These are phyloP conservation scores for Rhynchosporium agropyri DNA, from an alignment of 2,329 filamentous ascomycete genomes.

Conservation along the genomic window DNA sequence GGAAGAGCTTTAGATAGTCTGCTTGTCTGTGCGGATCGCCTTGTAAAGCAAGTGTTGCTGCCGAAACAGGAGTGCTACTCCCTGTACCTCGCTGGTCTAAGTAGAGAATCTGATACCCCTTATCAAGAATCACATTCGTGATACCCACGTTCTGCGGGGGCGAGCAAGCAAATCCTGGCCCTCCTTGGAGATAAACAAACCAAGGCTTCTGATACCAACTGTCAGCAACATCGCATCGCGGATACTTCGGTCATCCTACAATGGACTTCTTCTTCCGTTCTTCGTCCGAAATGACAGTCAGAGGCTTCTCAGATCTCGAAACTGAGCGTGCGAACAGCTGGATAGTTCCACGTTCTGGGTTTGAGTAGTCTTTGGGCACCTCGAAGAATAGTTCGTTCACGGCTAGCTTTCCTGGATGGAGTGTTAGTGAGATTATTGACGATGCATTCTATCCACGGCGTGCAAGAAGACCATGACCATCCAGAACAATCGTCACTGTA, in stretches of 20 bases:
- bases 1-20: slow-evolving; percentile 79
- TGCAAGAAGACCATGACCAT: too few species aligned
- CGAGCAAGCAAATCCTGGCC: slow-evolving; percentile 77
- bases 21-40: slow-evolving; percentile 70
- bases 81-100: slow-evolving; percentile 94
- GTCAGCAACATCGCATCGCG: not conserved
- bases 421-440: slow-evolving; percentile 8
- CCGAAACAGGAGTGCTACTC: slow-evolving; percentile 77
- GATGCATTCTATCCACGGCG: too few species aligned
- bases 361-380: slow-evolving; percentile 80
- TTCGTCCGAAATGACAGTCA: slow-evolving; percentile 44
- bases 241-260: too few species aligned
- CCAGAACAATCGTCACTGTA: too few species aligned
- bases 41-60: slow-evolving; percentile 67
- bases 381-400: slow-evolving; percentile 86
- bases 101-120: slow-evolving; percentile 82
- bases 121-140: slow-evolving; percentile 70
- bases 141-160: slow-evolving; percentile 74
- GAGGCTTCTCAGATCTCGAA: slow-evolving; percentile 62
- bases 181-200: slow-evolving; percentile 80
- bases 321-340: slow-evolving; percentile 79
- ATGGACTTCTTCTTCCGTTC: slow-evolving; percentile 46
- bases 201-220: slow-evolving; percentile 51
- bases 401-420: slow-evolving; percentile 65
- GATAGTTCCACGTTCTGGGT: slow-evolving; percentile 68